Evolutionary conservation across 306 rosid species (phyloP).

Genomic region (Phaseolus lunatus): DNA sequence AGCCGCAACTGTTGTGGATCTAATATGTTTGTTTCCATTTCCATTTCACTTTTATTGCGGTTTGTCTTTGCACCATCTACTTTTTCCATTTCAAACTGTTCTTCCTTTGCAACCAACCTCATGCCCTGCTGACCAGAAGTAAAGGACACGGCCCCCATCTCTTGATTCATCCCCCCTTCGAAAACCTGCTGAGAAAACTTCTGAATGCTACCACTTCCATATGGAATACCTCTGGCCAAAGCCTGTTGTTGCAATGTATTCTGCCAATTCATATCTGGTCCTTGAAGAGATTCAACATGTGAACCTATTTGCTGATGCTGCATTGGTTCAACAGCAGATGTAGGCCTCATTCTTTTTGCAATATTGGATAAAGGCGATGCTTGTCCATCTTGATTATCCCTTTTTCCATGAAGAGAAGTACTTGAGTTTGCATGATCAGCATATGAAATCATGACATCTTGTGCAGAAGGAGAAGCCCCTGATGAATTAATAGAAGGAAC

Average conservation of each 20-base stretch:
- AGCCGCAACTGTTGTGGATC: conserved; percentile 76
- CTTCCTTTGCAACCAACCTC: conserved; percentile 80
- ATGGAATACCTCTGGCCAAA: conserved; percentile 75
- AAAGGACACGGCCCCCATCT: conserved; percentile 59
- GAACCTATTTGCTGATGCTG: conserved; percentile 69
- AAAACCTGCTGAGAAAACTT: conserved; percentile 76
- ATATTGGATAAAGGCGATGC: conserved; percentile 68
- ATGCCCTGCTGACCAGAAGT: conserved; percentile 68
- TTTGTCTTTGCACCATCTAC: conserved; percentile 68
- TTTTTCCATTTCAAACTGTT: conserved; percentile 79
- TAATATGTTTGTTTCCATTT: conserved; percentile 65
- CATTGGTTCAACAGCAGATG: conserved; percentile 66
- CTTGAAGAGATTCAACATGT: conserved; percentile 67
- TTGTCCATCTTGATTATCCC: conserved; percentile 86
- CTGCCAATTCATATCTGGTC: conserved; percentile 83
- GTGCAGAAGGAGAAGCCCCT: conserved; percentile 71
- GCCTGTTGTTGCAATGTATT: conserved; percentile 75
- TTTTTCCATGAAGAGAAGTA: conserved; percentile 66
- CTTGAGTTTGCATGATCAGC: conserved; percentile 63
- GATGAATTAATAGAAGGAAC: conserved; percentile 60
- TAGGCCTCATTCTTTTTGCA: conserved; percentile 72
- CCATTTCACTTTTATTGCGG: conserved; percentile 69
- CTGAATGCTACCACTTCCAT: conserved; percentile 62
- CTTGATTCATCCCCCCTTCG: conserved; percentile 81
- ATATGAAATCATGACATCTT: conserved; percentile 68